These are phyloP conservation scores for Aspergillus transmontanensis DNA, from an alignment of 2,329 filamentous ascomycete species.

Conservation along the genomic window DNA sequence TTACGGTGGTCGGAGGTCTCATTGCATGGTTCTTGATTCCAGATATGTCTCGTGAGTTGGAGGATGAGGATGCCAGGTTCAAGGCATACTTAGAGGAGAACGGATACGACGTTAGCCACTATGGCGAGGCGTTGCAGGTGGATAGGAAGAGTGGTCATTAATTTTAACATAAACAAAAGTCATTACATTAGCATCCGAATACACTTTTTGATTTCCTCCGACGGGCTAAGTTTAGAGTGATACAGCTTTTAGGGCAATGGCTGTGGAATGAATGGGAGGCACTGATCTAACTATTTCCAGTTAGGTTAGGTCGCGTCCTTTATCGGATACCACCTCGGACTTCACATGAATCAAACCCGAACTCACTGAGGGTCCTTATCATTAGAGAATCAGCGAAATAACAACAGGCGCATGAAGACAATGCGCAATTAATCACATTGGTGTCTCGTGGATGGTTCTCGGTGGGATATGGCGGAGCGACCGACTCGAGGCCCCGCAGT, in stretches of 20 bases:
- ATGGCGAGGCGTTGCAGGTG: slow-evolving; percentile 11
- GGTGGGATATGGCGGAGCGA: background rate
- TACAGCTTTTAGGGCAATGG: background rate
- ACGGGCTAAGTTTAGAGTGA: too few relatives aligned
- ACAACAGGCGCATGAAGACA: background rate
- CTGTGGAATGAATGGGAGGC: too few relatives aligned
- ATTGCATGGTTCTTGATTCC: slow-evolving; percentile 52
- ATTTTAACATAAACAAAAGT: slow-evolving; percentile 6
- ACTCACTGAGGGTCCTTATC: background rate
- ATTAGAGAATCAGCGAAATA: background rate
- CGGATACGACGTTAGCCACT: slow-evolving; percentile 39
- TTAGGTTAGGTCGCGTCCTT: background rate
- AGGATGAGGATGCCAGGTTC: slow-evolving; percentile 50
- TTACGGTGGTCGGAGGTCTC: slow-evolving; percentile 51
- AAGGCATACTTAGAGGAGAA: slow-evolving; percentile 48
- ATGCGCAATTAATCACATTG: background rate
- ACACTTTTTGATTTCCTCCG: background rate
- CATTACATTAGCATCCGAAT: background rate
- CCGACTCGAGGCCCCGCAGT: slow-evolving; percentile 21
- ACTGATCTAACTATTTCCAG: background rate
- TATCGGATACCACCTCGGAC: background rate
- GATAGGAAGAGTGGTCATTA: slow-evolving; percentile 6
- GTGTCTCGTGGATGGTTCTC: background rate
- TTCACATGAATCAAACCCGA: background rate
- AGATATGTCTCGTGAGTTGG: slow-evolving; percentile 45